Evolutionary conservation across 805 yeast genomes (phyloP), one percentile per base, ranked within the genome.

Genomic region (Metschnikowia cerradonensis): DNA sequence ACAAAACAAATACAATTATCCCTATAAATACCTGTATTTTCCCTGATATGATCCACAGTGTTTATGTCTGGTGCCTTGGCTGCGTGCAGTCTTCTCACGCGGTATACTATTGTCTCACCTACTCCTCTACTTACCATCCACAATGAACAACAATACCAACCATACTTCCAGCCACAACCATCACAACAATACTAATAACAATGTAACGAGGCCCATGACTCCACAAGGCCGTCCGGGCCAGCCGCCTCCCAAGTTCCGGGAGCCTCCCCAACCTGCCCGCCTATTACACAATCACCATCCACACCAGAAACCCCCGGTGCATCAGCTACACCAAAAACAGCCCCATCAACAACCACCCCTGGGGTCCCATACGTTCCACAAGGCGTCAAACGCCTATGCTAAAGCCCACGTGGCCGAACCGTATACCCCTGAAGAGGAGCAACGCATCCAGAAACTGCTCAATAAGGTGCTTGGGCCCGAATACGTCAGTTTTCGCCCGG

Each of bases 401-500:
- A 40, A 44, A 23, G 34, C 49, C 22, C 42, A 31, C 32, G 38
- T 31, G 36, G 64, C 69, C 6, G 58, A 60, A 10, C 64, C 68
- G 6, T 73, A 70, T 58, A 58, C 67, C 1, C 55, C 52, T 3
- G 70, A 66, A 34, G 77, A 73, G 47, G 59, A 63, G n/a, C 51
- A 56, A n/a, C 56, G 66, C 13, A 73, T 73, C 34, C 74, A 71
- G 55, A 52, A 48, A 23, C 56, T 63, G 20, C 58, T 73, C 8
- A 67, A 71, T 52, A 67, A 67, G 49, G 73, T 71, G 0, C 59
- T 88, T 15, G 94, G 94, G 0, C 92, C 94, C 0, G 94, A 88
- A 60, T 87, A 79, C 59, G 84, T 88, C 20, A 83, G 90, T 26
- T 81, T 81, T 38, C 72, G 95, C 43, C 83, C 90, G 6, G 91